A percentile compares a stretch with the other conserved stretches of the same genome.
phyloP scores from a whole-genome alignment of 495 filamentous ascomycete genomes.

The Penicillium goetzii region DNA sequence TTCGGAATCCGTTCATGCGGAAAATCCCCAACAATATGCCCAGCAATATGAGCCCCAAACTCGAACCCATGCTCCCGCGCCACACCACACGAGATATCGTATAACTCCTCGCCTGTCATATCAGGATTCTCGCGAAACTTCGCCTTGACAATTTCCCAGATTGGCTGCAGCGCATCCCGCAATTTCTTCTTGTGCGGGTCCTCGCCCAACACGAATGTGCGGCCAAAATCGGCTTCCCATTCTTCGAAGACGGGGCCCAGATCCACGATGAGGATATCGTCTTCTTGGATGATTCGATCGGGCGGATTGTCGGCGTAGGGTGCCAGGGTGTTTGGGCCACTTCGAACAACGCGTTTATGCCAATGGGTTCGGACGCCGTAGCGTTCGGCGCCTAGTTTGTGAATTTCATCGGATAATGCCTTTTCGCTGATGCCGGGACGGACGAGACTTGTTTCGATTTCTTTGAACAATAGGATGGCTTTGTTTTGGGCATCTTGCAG shows the following conservation, averaged over 20 bases:
- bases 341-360: slow-evolving; percentile 56
- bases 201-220: slow-evolving; percentile 51
- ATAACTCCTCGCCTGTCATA: slow-evolving; percentile 50
- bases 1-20: slow-evolving; percentile 55
- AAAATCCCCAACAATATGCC: slow-evolving; percentile 47
- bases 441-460: slow-evolving; percentile 50
- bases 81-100: slow-evolving; percentile 38
- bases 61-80: slow-evolving; percentile 39
- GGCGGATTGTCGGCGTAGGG: slow-evolving; percentile 54
- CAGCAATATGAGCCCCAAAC: slow-evolving; percentile 49
- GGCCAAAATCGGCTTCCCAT: slow-evolving; percentile 57
- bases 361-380: slow-evolving; percentile 51
- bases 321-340: slow-evolving; percentile 51
- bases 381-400: slow-evolving; percentile 47
- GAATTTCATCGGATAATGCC: slow-evolving; percentile 51
- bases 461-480: slow-evolving; percentile 49
- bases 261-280: slow-evolving; percentile 56
- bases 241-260: slow-evolving; percentile 55
- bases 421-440: slow-evolving; percentile 53
- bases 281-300: slow-evolving; percentile 48
- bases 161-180: slow-evolving; percentile 48
- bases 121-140: slow-evolving; percentile 38
- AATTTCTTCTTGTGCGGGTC: slow-evolving; percentile 48
- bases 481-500: slow-evolving; percentile 50
- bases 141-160: slow-evolving; percentile 46